phyloP scores from a whole-genome alignment of 371 early-diverging fungal species.

The Haplosporangium sp. region DNA sequence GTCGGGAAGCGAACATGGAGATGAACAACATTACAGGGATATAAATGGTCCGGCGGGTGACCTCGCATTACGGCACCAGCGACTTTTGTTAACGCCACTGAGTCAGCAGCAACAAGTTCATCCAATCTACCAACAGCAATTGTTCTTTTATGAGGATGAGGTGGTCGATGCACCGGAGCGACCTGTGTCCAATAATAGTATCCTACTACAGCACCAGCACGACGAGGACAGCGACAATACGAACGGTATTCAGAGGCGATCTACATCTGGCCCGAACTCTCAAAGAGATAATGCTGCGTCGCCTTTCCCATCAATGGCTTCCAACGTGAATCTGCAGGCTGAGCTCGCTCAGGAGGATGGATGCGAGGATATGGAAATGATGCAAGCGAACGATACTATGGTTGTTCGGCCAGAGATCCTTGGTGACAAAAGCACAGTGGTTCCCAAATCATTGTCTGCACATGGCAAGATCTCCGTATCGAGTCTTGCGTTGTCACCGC shows the following conservation, averaged over 20 bases:
- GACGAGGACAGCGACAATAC: conserved; percentile 3
- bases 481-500: conserved; percentile 32
- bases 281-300: conserved; percentile 15
- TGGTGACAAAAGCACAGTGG: conserved; percentile 8
- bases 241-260: conserved; percentile 2
- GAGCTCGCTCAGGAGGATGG: conserved; percentile 41
- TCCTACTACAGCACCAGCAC: neutral
- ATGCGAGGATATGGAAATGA: conserved; percentile 40
- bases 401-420: conserved; percentile 12
- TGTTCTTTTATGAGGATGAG: conserved; percentile 47
- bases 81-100: conserved; percentile 20
- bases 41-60: neutral
- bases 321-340: conserved; percentile 23
- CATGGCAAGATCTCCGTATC: conserved; percentile 37
- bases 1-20: conserved; percentile 14
- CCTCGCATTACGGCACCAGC: conserved; percentile 17
- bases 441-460: conserved; percentile 17
- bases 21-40: conserved; percentile 1
- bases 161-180: conserved; percentile 14
- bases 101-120: conserved; percentile 21
- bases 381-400: neutral
- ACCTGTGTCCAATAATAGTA: conserved; percentile 8
- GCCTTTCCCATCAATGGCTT: conserved; percentile 20
- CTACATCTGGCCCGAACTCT: conserved; percentile 7
- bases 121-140: conserved; percentile 36